Evolutionary conservation across 2,329 filamentous ascomycete genomes (phyloP).

Genomic region (Cyphellophora attinorum): DNA sequence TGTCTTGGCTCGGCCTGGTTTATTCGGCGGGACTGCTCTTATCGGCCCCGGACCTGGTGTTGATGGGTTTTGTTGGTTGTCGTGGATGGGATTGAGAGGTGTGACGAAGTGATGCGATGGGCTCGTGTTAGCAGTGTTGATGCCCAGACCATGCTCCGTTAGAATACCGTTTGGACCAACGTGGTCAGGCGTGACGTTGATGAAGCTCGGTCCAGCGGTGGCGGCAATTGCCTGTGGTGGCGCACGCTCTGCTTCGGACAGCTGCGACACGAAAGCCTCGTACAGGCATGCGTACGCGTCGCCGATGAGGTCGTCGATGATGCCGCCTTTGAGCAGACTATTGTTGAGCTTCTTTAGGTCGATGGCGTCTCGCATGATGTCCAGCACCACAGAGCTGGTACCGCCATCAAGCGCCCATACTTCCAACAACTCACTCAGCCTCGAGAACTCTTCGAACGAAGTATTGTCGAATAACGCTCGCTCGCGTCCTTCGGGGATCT

Average conservation of each 20-base stretch:
- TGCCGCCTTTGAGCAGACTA: constrained; percentile 71
- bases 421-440: constrained; percentile 50
- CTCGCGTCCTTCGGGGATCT: constrained; percentile 52
- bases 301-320: constrained; percentile 87
- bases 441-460: constrained; percentile 55
- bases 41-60: no score
- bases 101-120: neutral
- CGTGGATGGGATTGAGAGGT: neutral
- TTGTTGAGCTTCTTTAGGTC: constrained; percentile 74
- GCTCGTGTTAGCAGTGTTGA: neutral
- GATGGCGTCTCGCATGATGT: constrained; percentile 55
- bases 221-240: constrained; percentile 6
- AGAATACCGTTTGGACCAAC: constrained; percentile 7
- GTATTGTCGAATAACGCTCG: constrained; percentile 56
- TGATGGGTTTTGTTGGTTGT: no score
- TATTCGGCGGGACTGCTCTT: constrained; percentile 1
- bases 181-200: constrained; percentile 26
- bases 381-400: constrained; percentile 41
- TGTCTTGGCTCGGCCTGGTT: constrained; percentile 40
- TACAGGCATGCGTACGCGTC: constrained; percentile 80
- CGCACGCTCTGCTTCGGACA: constrained; percentile 15
- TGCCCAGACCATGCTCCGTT: neutral
- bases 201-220: constrained; percentile 16
- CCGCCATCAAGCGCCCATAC: constrained; percentile 44
- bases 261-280: constrained; percentile 47